Evolutionary conservation across 2,329 filamentous ascomycete species (phyloP).

Genomic region (Paramyrothecium sp.): DNA sequence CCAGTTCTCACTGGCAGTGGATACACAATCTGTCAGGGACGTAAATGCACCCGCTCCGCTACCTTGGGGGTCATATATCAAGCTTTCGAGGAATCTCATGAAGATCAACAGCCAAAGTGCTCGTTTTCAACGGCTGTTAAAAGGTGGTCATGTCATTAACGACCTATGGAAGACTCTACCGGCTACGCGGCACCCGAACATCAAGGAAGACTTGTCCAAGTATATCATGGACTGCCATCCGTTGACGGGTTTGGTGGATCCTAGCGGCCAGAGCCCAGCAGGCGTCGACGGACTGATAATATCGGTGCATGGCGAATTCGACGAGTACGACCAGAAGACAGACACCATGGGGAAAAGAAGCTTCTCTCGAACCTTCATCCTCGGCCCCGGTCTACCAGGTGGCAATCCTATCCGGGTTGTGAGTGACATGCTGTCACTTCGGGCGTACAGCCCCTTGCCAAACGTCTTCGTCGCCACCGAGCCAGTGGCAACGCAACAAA

Average conservation of each 20-base stretch:
- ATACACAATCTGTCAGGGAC: slow-evolving; percentile 55
- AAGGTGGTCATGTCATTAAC: slow-evolving; percentile 63
- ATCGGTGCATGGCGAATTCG: slow-evolving; percentile 79
- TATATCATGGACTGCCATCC: slow-evolving; percentile 84
- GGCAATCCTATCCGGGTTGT: slow-evolving; percentile 69
- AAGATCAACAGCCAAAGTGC: slow-evolving; percentile 62
- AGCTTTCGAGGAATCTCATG: slow-evolving; percentile 73
- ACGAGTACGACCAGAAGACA: slow-evolving; percentile 63
- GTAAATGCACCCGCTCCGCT: slow-evolving; percentile 40
- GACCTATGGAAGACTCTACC: slow-evolving; percentile 71
- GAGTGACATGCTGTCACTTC: slow-evolving; percentile 74
- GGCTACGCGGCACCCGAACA: slow-evolving; percentile 70
- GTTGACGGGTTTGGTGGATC: slow-evolving; percentile 69
- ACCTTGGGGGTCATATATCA: slow-evolving; percentile 74
- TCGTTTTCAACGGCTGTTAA: slow-evolving; percentile 64
- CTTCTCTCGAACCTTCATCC: slow-evolving; percentile 78
- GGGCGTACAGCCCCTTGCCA: slow-evolving; percentile 59
- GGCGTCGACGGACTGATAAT: slow-evolving; percentile 79
- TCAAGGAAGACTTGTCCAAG: slow-evolving; percentile 64
- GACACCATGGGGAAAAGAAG: slow-evolving; percentile 65
- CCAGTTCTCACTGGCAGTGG: slow-evolving; percentile 73
- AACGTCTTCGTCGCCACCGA: slow-evolving; percentile 33
- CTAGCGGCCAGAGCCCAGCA: slow-evolving; percentile 56
- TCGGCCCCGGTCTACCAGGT: slow-evolving; percentile 70
- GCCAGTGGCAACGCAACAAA: slow-evolving; percentile 26